Evolutionary conservation across 345 rosid genomes (phyloP).

Genomic region (Salix koriyanagi): DNA sequence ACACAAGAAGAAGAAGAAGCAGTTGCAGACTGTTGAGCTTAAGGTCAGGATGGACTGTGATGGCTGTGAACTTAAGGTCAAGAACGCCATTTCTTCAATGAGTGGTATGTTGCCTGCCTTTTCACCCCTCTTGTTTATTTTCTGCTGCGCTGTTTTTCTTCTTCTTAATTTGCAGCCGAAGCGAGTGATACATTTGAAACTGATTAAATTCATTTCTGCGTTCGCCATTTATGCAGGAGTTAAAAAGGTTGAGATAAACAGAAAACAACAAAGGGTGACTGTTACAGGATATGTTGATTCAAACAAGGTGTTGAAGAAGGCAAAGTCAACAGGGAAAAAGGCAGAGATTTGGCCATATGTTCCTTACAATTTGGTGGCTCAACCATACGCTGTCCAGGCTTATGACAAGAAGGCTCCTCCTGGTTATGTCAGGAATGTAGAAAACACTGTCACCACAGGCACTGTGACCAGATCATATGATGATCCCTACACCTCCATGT

Average conservation of each 20-base stretch:
- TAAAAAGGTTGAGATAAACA: conserved; percentile 71
- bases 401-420: conserved; percentile 98
- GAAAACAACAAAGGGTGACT: conserved; percentile 86
- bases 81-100: conserved; percentile 74
- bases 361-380: conserved; percentile 84
- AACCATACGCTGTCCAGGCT: conserved; percentile 62
- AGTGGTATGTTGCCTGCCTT: conserved; percentile 41
- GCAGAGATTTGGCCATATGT: conserved; percentile 97
- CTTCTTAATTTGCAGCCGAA: not conserved
- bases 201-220: not conserved
- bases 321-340: conserved; percentile 82
- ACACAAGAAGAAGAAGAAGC: conserved; percentile 59
- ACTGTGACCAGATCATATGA: conserved; percentile 38
- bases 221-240: conserved; percentile 50
- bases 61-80: conserved; percentile 97
- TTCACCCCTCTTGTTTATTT: not conserved
- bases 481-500: conserved; percentile 56
- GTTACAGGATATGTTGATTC: conserved; percentile 80
- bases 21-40: conserved; percentile 76
- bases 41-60: conserved; percentile 98
- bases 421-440: conserved; percentile 78
- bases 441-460: conserved; percentile 33
- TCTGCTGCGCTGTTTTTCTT: not conserved
- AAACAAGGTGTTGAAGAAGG: conserved; percentile 77
- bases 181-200: not conserved